A percentile compares a stretch with the other conserved stretches of the same genome.
phyloP scores from a whole-genome alignment of 2,329 filamentous ascomycete genomes.

The Talaromyces sp. region DNA sequence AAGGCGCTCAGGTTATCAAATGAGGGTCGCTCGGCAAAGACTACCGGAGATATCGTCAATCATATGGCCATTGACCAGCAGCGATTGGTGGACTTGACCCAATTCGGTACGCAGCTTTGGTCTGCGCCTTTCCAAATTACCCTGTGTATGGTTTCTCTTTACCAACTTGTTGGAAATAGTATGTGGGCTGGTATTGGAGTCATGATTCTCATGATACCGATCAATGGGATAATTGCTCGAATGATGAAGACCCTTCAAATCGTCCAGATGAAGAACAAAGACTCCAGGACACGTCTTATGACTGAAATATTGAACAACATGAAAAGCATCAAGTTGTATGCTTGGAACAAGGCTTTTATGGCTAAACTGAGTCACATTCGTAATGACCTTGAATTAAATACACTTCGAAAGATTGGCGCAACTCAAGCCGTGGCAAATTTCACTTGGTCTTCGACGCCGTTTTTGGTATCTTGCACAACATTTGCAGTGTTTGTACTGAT shows the following conservation, averaged over 20 bases:
- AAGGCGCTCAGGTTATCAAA: constrained; percentile 90
- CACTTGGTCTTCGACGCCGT: constrained; percentile 96
- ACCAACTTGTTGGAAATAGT: constrained; percentile 88
- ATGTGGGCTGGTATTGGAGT: constrained; percentile 94
- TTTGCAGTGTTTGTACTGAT: constrained; percentile 93
- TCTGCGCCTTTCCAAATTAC: constrained; percentile 95
- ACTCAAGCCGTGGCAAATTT: constrained; percentile 94
- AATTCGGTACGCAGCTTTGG: constrained; percentile 94
- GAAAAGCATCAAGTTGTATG: constrained; percentile 99
- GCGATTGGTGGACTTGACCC: constrained; percentile 87
- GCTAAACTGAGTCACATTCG: constrained; percentile 93
- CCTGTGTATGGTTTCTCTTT: constrained; percentile 92
- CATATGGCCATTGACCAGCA: constrained; percentile 99
- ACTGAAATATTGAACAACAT: constrained; percentile 99
- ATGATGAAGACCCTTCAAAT: constrained; percentile 95
- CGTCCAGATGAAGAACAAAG: constrained; percentile 98
- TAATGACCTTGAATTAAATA: constrained; percentile 94
- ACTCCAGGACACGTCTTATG: constrained; percentile 86
- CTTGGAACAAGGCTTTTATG: constrained; percentile 96
- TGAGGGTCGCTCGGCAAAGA: constrained; percentile 83
- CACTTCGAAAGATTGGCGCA: constrained; percentile 91
- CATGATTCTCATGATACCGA: constrained; percentile 96
- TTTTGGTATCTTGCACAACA: constrained; percentile 94
- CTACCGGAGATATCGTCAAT: constrained; percentile 97
- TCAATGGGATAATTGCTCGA: constrained; percentile 88